Conservation (phyloP, 176 grass and related monocot species). For the Aegilops umbellulata region DNA sequence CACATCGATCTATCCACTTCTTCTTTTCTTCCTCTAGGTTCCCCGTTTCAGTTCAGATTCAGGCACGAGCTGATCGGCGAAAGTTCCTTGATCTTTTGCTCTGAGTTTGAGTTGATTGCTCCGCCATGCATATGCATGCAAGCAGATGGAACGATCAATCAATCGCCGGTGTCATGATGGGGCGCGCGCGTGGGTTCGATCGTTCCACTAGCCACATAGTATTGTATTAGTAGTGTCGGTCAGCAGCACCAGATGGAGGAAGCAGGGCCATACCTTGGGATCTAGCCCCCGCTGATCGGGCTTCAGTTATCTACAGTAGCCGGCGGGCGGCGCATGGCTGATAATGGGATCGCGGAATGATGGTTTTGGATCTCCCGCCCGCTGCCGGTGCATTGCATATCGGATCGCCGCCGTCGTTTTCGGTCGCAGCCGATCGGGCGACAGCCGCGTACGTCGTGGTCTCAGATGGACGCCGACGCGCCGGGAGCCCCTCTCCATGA, state of each 20-base stretch:
- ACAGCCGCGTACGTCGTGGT: constrained; percentile 1
- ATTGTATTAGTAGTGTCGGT: background rate
- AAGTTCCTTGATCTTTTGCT: background rate
- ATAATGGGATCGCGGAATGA: background rate
- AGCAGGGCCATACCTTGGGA: constrained; percentile 35
- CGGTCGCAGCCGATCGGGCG: background rate
- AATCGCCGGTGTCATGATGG: constrained; percentile 9
- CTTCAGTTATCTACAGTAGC: background rate
- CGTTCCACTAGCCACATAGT: background rate
- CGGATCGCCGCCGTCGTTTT: background rate
- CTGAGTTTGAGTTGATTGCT: background rate
- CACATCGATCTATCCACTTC: background rate
- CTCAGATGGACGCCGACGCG: background rate
- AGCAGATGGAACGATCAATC: background rate
- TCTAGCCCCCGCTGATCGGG: background rate
- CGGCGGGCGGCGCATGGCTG: background rate
- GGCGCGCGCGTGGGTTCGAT: constrained; percentile 3
- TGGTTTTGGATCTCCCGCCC: background rate
- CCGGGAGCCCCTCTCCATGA: background rate
- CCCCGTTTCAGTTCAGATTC: background rate
- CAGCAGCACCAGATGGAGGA: constrained; percentile 5
- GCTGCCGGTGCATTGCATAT: background rate
- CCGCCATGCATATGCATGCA: background rate
- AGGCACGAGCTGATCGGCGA: background rate
- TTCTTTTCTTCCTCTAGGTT: background rate